A percentile compares a stretch with the other conserved stretches of the same genome.
phyloP scores from a whole-genome alignment of 2,329 filamentous ascomycete species.

The Exophiala sp. region DNA sequence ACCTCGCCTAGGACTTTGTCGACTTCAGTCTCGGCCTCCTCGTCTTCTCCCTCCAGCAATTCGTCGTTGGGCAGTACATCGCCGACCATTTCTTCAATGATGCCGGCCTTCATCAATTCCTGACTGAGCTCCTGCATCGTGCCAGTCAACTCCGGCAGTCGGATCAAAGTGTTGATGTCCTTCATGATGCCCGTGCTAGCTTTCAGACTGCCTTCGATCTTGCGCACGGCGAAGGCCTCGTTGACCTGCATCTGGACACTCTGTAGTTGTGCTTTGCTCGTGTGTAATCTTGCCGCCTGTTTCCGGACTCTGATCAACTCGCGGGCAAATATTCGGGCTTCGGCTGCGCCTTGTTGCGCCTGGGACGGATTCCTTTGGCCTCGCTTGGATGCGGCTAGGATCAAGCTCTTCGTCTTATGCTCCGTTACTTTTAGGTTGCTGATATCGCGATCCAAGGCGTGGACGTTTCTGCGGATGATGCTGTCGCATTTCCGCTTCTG shows the following conservation, averaged over 20 bases:
- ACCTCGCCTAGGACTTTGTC: constrained; percentile 91
- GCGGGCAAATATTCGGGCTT: constrained; percentile 80
- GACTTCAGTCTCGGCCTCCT: constrained; percentile 76
- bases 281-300: constrained; percentile 66
- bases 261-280: constrained; percentile 83
- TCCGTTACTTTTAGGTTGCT: constrained; percentile 70
- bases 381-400: constrained; percentile 73
- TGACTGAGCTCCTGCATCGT: constrained; percentile 84
- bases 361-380: constrained; percentile 73
- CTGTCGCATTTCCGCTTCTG: constrained; percentile 94
- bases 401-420: constrained; percentile 75
- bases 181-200: constrained; percentile 91
- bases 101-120: constrained; percentile 88
- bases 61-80: constrained; percentile 74
- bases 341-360: constrained; percentile 69
- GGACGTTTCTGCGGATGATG: constrained; percentile 81
- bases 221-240: constrained; percentile 88
- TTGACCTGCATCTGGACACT: constrained; percentile 97
- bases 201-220: constrained; percentile 88
- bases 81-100: constrained; percentile 95
- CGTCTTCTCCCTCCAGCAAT: constrained; percentile 62
- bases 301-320: constrained; percentile 80
- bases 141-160: constrained; percentile 74
- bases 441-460: constrained; percentile 93
- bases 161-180: constrained; percentile 81